Percentiles rank a stretch among this genome's conserved stretches.
Conservation (phyloP, 2,329 filamentous ascomycete genomes). For the Dactylellina leptospora region DNA sequence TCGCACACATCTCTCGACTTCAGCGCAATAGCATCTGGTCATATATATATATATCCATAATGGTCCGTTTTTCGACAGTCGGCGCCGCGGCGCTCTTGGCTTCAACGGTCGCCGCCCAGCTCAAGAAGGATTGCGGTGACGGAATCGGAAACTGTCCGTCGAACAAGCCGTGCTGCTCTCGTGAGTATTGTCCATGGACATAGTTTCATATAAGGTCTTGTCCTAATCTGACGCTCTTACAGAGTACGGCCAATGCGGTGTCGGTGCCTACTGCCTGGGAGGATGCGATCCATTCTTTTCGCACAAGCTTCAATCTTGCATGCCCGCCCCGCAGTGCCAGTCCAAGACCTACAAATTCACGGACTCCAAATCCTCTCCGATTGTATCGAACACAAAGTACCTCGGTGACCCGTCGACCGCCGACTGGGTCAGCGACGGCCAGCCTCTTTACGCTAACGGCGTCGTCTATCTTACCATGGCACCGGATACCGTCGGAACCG, state of each 20-base stretch:
- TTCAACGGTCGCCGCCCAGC: constrained; percentile 27
- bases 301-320: constrained; percentile 81
- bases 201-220: not conserved
- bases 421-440: constrained; percentile 90
- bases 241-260: constrained; percentile 91
- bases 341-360: constrained; percentile 77
- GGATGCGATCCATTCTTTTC: constrained; percentile 92
- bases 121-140: constrained; percentile 60
- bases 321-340: constrained; percentile 83
- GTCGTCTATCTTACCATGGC: constrained; percentile 89
- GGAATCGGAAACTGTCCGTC: constrained; percentile 72
- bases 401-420: constrained; percentile 80
- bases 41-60: constrained; percentile 15
- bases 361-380: constrained; percentile 73
- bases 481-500: constrained; percentile 81
- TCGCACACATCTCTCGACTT: not conserved
- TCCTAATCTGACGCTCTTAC: constrained; percentile 43
- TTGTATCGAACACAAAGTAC: constrained; percentile 73
- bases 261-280: constrained; percentile 93
- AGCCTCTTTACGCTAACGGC: constrained; percentile 73
- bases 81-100: constrained; percentile 32
- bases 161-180: constrained; percentile 78
- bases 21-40: not conserved
- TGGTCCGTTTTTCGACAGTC: constrained; percentile 43
- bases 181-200: constrained; percentile 65